Conservation (phyloP, 306 rosid species). For the Begonia fuchsioides region DNA sequence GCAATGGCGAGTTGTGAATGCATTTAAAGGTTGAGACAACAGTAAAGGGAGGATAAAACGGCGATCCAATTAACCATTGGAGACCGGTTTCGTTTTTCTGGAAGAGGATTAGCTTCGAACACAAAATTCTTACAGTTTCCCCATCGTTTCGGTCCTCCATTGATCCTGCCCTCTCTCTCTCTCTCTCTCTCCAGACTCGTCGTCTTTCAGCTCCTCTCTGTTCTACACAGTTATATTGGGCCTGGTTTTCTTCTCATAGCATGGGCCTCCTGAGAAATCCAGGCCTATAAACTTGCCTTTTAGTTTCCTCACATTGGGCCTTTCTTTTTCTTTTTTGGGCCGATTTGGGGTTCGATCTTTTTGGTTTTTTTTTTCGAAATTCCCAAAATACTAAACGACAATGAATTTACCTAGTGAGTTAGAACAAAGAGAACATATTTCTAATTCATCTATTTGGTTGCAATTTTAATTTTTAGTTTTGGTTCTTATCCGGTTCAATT, state of each 20-base stretch:
- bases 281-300: not conserved
- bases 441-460: too few species aligned
- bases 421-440: too few species aligned
- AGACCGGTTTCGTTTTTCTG: conserved; percentile 26
- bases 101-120: conserved; percentile 31
- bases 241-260: not conserved
- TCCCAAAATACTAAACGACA: too few species aligned
- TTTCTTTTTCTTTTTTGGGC: too few species aligned
- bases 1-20: conserved; percentile 21
- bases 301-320: too few species aligned
- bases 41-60: conserved; percentile 63
- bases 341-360: too few species aligned
- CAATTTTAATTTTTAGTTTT: too few species aligned
- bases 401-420: too few species aligned
- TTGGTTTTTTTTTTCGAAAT: too few species aligned
- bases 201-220: not conserved
- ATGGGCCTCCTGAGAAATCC: not conserved
- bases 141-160: conserved; percentile 20
- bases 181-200: not conserved
- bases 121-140: conserved; percentile 30
- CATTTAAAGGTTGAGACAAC: conserved; percentile 56
- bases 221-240: not conserved
- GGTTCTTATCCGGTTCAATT: too few species aligned
- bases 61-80: conserved; percentile 83
- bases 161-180: conserved; percentile 2